Base-by-base conservation (phyloP, 108 stramenopile genomes). In the Cylindrotheca fusiformis region DNA sequence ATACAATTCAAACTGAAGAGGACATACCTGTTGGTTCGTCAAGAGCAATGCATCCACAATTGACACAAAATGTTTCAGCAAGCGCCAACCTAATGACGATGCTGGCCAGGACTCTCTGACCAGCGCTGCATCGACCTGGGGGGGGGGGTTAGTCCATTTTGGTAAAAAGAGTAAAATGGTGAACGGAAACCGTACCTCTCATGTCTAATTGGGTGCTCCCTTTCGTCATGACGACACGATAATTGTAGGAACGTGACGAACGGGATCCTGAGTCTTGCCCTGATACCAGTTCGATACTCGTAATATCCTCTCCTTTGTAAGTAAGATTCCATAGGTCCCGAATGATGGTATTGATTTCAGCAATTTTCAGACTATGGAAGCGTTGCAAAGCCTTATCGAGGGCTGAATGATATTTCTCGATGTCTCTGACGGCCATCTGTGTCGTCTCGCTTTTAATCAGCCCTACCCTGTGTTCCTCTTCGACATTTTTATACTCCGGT, bases 11-110 rank as follows among this genome's bases (percentile, higher is more conserved):
- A n/a, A n/a, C n/a, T n/a, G n/a, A n/a, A n/a, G n/a, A n/a, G n/a
- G n/a, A n/a, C n/a, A n/a, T n/a, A n/a, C n/a, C n/a, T n/a, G n/a
- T 97, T 21, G 97, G 97, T 63, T 98, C 99, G 58, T 99, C 99
- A 25, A 99, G 71, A 0, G 97, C 93, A 33, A 99, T 82, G 49
- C 97, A 88, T 32, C 98, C 98, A 64, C 95, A 97, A 58, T 95
- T 88, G 49, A 98, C 68, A 74, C 97, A 95, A 65, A 99, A 99
- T 5, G 97, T 96, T 74, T 99, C 96, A 5, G 98, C 98, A 33
- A 99, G 77, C n/a, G 99, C 99, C 52, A 99, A 78, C 21, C 99
- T 93, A 69, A 99, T 99, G 33, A 99, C 97, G 52, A 99, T 96
- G 55, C 90, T 89, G 22, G 97, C 97, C 46, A 97, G 68, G 0